Evolutionary conservation across 495 filamentous ascomycete species (phyloP).

Genomic region (Pyrenula aspistea): DNA sequence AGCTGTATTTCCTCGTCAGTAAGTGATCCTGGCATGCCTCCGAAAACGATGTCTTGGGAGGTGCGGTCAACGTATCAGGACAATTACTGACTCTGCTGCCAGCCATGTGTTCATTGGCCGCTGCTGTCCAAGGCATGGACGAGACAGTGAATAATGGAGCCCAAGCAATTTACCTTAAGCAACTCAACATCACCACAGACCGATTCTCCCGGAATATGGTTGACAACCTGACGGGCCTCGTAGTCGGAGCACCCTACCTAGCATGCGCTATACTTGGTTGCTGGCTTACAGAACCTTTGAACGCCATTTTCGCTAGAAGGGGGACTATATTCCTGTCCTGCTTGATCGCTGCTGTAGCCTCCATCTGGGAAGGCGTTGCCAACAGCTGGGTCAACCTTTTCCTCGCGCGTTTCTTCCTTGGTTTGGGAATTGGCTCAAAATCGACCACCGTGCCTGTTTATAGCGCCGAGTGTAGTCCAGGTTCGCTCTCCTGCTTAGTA

Average conservation of each 20-base stretch:
- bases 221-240: conserved; percentile 28
- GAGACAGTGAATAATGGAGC: conserved; percentile 75
- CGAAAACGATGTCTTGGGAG: conserved; percentile 1
- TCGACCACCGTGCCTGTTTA: conserved; percentile 47
- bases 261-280: conserved; percentile 32
- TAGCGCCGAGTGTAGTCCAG: conserved; percentile 42
- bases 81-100: background rate
- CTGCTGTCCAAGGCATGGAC: conserved; percentile 54
- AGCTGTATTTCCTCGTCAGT: conserved; percentile 44
- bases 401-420: conserved; percentile 45
- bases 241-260: conserved; percentile 34
- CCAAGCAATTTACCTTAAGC: conserved; percentile 49
- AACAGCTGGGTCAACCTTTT: conserved; percentile 42
- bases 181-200: conserved; percentile 25
- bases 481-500: no score
- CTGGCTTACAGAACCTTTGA: conserved; percentile 44
- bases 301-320: conserved; percentile 40
- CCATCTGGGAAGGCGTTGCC: conserved; percentile 35
- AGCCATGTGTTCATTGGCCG: conserved; percentile 34
- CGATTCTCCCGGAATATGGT: conserved; percentile 12
- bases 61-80: conserved; percentile 16
- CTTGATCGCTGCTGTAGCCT: conserved; percentile 32
- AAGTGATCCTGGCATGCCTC: conserved; percentile 13
- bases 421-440: conserved; percentile 50
- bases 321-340: conserved; percentile 47